These are phyloP conservation scores for Pythium utonaiense DNA, from an alignment of 352 stramenopile species.

Conservation along the genomic window DNA sequence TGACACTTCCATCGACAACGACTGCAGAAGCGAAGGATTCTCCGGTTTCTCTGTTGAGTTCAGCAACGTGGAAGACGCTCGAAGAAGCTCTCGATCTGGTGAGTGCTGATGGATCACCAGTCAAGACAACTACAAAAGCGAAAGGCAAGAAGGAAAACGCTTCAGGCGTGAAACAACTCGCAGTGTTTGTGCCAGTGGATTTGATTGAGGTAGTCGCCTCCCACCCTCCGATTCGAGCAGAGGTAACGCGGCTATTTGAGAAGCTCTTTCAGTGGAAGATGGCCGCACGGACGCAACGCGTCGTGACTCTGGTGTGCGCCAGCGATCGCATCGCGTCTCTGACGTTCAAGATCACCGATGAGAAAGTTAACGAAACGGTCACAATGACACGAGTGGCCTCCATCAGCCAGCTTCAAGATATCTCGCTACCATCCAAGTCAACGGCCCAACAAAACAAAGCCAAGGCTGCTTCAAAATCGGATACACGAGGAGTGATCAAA, in stretches of 20 bases:
- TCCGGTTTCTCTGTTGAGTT: slow-evolving; percentile 44
- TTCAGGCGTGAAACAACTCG: slow-evolving; percentile 40
- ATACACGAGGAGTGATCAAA: slow-evolving; percentile 23
- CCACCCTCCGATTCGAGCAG: slow-evolving; percentile 33
- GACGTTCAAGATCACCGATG: slow-evolving; percentile 49
- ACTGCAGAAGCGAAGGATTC: background rate
- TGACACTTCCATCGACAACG: slow-evolving; percentile 2
- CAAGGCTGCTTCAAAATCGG: slow-evolving; percentile 11
- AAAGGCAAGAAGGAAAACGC: slow-evolving; percentile 13
- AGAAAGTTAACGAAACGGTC: slow-evolving; percentile 54
- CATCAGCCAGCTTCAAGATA: slow-evolving; percentile 38
- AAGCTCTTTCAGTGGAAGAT: slow-evolving; percentile 71
- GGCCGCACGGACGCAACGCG: slow-evolving; percentile 24
- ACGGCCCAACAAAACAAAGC: slow-evolving; percentile 3
- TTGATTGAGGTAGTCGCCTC: slow-evolving; percentile 35
- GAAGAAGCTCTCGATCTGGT: slow-evolving; percentile 41
- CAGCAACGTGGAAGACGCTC: slow-evolving; percentile 56
- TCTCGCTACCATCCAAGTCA: slow-evolving; percentile 19
- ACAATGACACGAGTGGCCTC: slow-evolving; percentile 49
- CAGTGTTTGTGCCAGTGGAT: slow-evolving; percentile 50
- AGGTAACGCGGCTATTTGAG: slow-evolving; percentile 56
- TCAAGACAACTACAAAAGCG: slow-evolving; percentile 2
- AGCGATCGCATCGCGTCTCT: slow-evolving; percentile 34
- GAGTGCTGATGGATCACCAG: background rate
- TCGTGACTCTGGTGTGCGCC: slow-evolving; percentile 44